phyloP scores from a whole-genome alignment of 2,329 filamentous ascomycete species.

The Dendryphion nanum region DNA sequence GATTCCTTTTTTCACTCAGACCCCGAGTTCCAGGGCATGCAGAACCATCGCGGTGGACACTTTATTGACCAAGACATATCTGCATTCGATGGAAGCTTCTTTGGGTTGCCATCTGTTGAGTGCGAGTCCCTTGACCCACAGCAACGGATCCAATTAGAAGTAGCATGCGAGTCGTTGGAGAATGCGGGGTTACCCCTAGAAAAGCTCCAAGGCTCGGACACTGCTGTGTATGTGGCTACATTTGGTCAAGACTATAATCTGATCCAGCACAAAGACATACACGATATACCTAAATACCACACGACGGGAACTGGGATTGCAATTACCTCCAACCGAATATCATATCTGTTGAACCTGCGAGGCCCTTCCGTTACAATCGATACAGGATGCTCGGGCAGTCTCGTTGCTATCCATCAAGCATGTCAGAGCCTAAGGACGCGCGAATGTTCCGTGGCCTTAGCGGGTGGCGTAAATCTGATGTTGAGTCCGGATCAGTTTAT shows the following conservation, averaged over 20 bases:
- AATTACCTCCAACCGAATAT: conserved; percentile 36
- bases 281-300: conserved; percentile 2
- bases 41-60: conserved; percentile 7
- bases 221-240: conserved; percentile 9
- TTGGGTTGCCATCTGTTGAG: conserved; percentile 7
- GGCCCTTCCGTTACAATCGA: conserved; percentile 36
- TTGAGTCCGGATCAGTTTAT: conserved; percentile 11
- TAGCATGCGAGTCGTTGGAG: conserved; percentile 13
- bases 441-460: conserved; percentile 11
- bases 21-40: too few relatives aligned
- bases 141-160: conserved; percentile 13
- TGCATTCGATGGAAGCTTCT: conserved; percentile 17
- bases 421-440: conserved; percentile 6
- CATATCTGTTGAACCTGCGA: conserved; percentile 33
- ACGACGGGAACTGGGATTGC: conserved; percentile 3
- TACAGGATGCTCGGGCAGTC: conserved; percentile 33
- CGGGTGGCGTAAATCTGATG: conserved; percentile 7
- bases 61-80: conserved; percentile 12
- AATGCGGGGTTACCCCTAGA: conserved; percentile 10
- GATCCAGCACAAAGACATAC: conserved; percentile 3
- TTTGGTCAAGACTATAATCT: conserved; percentile 14
- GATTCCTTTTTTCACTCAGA: conserved; percentile 14
- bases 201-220: conserved; percentile 7
- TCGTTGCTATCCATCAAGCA: conserved; percentile 24
- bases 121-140: conserved; percentile 13